A percentile compares a stretch with the other conserved stretches of the same genome.
These are phyloP conservation scores for Nigrospora oryzae DNA, from an alignment of 2,329 filamentous ascomycete species.

Conservation along the genomic window DNA sequence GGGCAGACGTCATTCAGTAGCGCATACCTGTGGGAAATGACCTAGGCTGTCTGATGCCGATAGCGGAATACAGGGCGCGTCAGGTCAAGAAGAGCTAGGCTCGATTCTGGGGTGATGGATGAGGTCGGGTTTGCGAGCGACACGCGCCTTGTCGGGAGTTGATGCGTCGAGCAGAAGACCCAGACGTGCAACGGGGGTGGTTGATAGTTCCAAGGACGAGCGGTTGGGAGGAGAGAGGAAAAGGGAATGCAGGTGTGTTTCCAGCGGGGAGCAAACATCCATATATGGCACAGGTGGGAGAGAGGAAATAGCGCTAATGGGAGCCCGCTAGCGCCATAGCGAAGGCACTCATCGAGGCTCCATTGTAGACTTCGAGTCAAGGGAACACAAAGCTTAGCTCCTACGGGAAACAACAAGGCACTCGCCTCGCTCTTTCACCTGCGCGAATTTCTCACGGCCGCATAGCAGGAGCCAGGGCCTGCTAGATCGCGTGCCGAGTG, in stretches of 20 bases:
- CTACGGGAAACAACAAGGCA: conserved; percentile 12
- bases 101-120: conserved; percentile 8
- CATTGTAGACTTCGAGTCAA: neutral
- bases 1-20: too few relatives aligned
- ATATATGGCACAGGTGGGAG: neutral
- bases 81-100: conserved; percentile 9
- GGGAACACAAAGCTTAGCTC: conserved; percentile 2
- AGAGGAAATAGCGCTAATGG: neutral
- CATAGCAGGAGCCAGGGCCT: conserved; percentile 2
- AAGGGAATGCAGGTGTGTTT: conserved; percentile 10
- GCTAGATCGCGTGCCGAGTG: conserved; percentile 5
- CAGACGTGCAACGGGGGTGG: conserved; percentile 4
- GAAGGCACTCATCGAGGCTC: too few relatives aligned
- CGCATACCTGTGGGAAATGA: too few relatives aligned
- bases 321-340: too few relatives aligned
- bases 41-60: neutral
- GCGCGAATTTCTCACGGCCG: conserved; percentile 7
- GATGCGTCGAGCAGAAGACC: conserved; percentile 3
- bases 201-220: conserved; percentile 20
- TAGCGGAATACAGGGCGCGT: neutral
- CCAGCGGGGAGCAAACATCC: conserved; percentile 12
- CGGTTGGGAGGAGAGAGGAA: conserved; percentile 17
- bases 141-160: conserved; percentile 21
- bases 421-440: conserved; percentile 4
- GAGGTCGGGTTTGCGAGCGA: conserved; percentile 19